Evolutionary conservation across 805 yeast genomes (phyloP), one percentile per base, ranked within the genome.

Genomic region (Hanseniaspora taiwanica): DNA sequence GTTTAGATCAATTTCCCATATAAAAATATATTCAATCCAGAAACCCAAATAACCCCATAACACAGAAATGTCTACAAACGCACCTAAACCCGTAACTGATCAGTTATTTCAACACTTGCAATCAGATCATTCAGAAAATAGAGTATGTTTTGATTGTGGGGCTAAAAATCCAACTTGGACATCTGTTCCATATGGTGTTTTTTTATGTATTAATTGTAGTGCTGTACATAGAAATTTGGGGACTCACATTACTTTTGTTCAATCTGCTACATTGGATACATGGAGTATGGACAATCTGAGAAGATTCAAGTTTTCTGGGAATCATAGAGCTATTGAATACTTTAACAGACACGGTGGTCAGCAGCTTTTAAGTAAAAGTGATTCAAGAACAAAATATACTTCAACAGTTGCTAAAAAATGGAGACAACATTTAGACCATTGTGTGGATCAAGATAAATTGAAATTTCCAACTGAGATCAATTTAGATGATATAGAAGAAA

Each of bases 111-210:
- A 66, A 39, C 68, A 72, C 56, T 65, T 83, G 49, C 72, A 74
- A 51, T 44, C 54, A 65, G 78, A 59, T 67, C 71, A 54, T 46
- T 76, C 76, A 20, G 81, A 85, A 36, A 87, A 87, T 66, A 79
- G 79, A 53, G 74, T 69, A 29, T 91, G 98, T 63, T 89, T 91
- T 63, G 98, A 91, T 58, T 91, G 98, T 62, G 73, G 81, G 40
- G 82, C 87, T 51, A 85, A 82, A 56, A 87, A 87, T 59, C 97
- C 98, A 27, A 85, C 97, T 0, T 91, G 98, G 98, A 84, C 98
- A 3, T 89, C 97, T 12, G 86, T 89, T 41, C 95, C 97, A 12
- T 89, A 84, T 61, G 98, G 96, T 42, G 82, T 87, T 39, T 73
- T 87, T 58, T 65, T 91, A 44, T 91, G 98, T 66, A 70, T 87